Base-by-base conservation (phyloP, 305 asterid species). In the Solanum hybrid region DNA sequence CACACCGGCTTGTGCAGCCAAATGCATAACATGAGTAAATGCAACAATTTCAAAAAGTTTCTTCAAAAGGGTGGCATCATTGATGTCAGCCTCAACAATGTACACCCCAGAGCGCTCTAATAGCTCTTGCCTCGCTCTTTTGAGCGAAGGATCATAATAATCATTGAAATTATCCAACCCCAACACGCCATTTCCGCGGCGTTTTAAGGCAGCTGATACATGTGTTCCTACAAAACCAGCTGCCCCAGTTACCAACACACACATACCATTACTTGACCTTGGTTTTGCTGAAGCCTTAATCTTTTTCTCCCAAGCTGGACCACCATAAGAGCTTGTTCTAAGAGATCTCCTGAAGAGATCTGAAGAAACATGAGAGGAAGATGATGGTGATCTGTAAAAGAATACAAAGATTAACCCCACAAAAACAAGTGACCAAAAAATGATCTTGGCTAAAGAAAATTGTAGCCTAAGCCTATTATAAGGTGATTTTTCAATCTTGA, bases 1-100 rank as follows among this genome's bases (percentile, higher is more conserved):
- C 3, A 97, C 99, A 8, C 99, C 99, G 1, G 99, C 99, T 92
- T 97, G 99, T 1, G 99, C 99, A 8, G 99, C 99, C 77, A 97
- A 93, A 94, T 97, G 99, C 99, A 97, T 97, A 84, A 97, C 99
- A 89, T 97, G 98, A 64, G 95, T 95, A 87, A 96, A 97, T 77
- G 95, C 94, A 4, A 95, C 98, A 69, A 95, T 91, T 9, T 94
- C 96, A 84, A 97, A 97, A 29, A 97, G 95, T 90, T 93, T 97
- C 91, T 91, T 97, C 81, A 97, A 86, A 77, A 97, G 90, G 22
- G 91, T 64, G 28, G 67, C 92, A 90, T 97, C 98, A 89, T 97
- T 97, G 35, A 96, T 95, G 89, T 96, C 99, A 10, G 97, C 98
- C 87, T 97, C 98, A 16, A 96, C 98, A 91, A 97, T 93, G 96